Evolutionary conservation across 331 rosid genomes (phyloP).

Genomic region (Saraca asoca): DNA sequence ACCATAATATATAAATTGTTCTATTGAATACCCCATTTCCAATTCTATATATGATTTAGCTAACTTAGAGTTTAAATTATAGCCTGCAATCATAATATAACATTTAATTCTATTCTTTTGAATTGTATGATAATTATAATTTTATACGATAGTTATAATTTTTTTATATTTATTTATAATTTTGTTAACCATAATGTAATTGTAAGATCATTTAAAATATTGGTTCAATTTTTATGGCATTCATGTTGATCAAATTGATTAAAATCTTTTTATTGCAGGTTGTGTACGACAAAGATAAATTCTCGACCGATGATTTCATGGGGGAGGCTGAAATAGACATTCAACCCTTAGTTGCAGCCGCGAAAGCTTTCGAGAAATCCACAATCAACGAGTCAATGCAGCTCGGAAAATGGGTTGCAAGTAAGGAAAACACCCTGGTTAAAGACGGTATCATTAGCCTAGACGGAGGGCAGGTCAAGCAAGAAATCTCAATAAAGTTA

Average conservation of each 20-base stretch:
- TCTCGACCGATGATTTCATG: conserved; percentile 87
- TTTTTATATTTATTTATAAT: too few species aligned
- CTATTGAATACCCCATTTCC: too few species aligned
- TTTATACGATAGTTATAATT: too few species aligned
- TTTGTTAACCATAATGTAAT: too few species aligned
- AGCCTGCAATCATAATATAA: too few species aligned
- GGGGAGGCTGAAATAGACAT: conserved; percentile 97
- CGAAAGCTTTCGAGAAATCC: conserved; percentile 68
- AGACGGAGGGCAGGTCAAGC: conserved; percentile 70
- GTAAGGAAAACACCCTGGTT: conserved; percentile 56
- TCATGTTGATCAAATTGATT: conserved; percentile 5
- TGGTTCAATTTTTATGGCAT: too few species aligned
- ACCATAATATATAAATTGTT: too few species aligned
- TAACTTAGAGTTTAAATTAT: too few species aligned
- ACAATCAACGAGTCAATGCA: conserved; percentile 46
- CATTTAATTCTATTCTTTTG: too few species aligned
- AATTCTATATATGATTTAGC: too few species aligned
- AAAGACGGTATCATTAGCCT: conserved; percentile 67
- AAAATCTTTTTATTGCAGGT: conserved; percentile 52
- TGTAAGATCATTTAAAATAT: too few species aligned
- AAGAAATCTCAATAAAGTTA: conserved; percentile 67
- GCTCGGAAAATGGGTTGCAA: conserved; percentile 68
- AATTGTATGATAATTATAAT: too few species aligned
- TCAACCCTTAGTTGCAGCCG: conserved; percentile 77
- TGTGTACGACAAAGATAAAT: conserved; percentile 89